These are phyloP conservation scores for Chaetomiaceae sp. DNA, from an alignment of 2,329 filamentous ascomycete species.

Conservation along the genomic window DNA sequence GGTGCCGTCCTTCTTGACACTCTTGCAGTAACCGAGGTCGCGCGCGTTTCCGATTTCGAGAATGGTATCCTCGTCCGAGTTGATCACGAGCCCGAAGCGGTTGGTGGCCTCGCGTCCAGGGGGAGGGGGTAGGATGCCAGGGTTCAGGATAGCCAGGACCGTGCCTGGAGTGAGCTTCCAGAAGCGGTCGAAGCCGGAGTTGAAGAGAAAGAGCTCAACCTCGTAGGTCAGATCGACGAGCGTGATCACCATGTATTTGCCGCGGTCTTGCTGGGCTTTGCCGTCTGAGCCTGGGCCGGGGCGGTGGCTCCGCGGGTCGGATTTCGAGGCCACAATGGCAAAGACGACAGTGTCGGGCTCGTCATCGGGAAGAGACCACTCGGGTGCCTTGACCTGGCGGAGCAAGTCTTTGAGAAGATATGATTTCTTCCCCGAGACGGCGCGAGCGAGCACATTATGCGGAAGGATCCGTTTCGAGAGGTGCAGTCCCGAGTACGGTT, in stretches of 20 bases:
- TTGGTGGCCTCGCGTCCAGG: slow-evolving; percentile 71
- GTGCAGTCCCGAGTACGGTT: slow-evolving; percentile 81
- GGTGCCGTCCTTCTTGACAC: slow-evolving; percentile 76
- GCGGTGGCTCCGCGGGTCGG: slow-evolving; percentile 64
- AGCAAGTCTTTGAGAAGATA: slow-evolving; percentile 77
- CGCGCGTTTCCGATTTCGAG: slow-evolving; percentile 81
- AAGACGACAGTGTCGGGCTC: slow-evolving; percentile 89
- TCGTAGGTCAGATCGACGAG: slow-evolving; percentile 88
- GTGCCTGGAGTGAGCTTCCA: slow-evolving; percentile 95
- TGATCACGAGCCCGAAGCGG: slow-evolving; percentile 78
- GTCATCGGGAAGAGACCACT: slow-evolving; percentile 74
- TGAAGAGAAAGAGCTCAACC: slow-evolving; percentile 87
- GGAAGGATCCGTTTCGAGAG: slow-evolving; percentile 78
- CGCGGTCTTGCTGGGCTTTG: slow-evolving; percentile 52
- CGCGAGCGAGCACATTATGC: slow-evolving; percentile 72
- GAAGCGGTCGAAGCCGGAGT: slow-evolving; percentile 82
- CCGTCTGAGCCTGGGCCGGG: slow-evolving; percentile 39
- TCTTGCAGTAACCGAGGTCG: slow-evolving; percentile 85
- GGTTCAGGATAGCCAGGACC: slow-evolving; percentile 86
- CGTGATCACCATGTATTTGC: slow-evolving; percentile 90
- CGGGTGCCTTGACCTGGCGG: slow-evolving; percentile 72
- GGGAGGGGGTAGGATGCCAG: slow-evolving; percentile 81
- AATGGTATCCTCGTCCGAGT: slow-evolving; percentile 80
- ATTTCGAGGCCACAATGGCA: slow-evolving; percentile 83
- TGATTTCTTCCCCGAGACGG: slow-evolving; percentile 70